These are phyloP conservation scores for Umbelopsis isabellina DNA, from an alignment of 192 early-diverging fungal species.

Conservation along the genomic window DNA sequence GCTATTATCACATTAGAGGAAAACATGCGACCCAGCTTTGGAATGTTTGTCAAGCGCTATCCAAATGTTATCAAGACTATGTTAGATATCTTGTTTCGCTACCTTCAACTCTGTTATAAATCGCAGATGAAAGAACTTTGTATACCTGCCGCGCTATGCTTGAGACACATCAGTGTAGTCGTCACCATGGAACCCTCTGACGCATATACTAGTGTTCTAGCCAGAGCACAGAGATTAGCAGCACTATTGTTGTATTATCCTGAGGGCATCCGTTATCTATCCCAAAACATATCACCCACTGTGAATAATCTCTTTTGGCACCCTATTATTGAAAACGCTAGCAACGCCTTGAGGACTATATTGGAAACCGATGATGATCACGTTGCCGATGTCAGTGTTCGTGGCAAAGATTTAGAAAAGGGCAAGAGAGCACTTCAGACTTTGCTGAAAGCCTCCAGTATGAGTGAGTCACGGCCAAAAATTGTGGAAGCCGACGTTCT, in stretches of 20 bases:
- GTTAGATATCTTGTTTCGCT: slow-evolving; percentile 11
- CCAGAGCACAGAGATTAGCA: not conserved
- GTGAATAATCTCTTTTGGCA: slow-evolving; percentile 3
- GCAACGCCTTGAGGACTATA: not conserved
- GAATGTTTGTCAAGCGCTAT: not conserved
- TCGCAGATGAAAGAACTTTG: not conserved
- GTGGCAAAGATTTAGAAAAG: not conserved
- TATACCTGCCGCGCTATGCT: not conserved
- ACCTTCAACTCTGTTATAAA: not conserved
- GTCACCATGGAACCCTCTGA: slow-evolving; percentile 8
- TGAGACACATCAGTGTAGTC: not conserved
- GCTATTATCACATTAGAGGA: slow-evolving; percentile 14
- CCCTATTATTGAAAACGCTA: slow-evolving; percentile 9
- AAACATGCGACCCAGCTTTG: slow-evolving; percentile 1
- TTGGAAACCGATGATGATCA: not conserved
- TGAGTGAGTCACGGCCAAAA: not conserved
- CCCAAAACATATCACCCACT: not conserved
- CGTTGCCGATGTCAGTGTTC: not conserved
- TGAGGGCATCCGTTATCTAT: not conserved
- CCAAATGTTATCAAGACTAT: not conserved
- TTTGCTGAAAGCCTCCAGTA: not conserved
- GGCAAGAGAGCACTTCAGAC: slow-evolving; percentile 10
- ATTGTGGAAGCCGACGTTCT: slow-evolving; percentile 8
- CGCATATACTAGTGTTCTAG: not conserved
- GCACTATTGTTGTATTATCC: slow-evolving; percentile 9